Evolutionary conservation across 1,284 basidiomycete species (phyloP).

Genomic region (Puccinia coronata): DNA sequence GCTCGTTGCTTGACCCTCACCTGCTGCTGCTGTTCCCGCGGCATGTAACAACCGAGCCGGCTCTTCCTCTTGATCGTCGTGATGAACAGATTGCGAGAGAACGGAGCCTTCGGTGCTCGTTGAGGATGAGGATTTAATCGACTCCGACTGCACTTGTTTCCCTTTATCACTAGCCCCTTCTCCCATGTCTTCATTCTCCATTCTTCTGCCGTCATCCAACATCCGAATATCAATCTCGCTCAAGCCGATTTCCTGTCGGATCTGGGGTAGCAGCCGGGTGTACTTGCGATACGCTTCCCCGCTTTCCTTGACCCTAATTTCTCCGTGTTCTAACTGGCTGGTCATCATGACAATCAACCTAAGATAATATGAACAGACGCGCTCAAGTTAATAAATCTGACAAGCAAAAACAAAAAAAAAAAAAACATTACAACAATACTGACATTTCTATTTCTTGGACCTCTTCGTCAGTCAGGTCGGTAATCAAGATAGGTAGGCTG

Average conservation of each 20-base stretch:
- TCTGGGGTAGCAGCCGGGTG: neutral
- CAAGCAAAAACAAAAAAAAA: neutral
- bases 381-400: neutral
- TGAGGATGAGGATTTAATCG: neutral
- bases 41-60: neutral
- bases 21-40: neutral
- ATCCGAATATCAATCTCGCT: neutral
- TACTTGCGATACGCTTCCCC: neutral
- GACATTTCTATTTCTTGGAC: constrained; percentile 11
- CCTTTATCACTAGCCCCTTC: neutral
- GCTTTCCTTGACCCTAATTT: neutral
- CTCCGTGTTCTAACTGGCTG: neutral
- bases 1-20: no score
- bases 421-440: neutral
- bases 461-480: constrained; percentile 14
- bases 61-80: neutral
- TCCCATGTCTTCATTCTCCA: neutral
- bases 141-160: neutral
- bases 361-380: neutral
- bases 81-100: neutral
- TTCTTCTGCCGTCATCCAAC: neutral
- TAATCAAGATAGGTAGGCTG: constrained; percentile 10
- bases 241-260: constrained; percentile 1
- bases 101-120: constrained; percentile 16
- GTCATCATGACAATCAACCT: constrained; percentile 5